Percentiles rank a stretch among this genome's conserved stretches.
phyloP scores from a whole-genome alignment of 2,329 filamentous ascomycete species.

The Paecilomyces variotii region DNA sequence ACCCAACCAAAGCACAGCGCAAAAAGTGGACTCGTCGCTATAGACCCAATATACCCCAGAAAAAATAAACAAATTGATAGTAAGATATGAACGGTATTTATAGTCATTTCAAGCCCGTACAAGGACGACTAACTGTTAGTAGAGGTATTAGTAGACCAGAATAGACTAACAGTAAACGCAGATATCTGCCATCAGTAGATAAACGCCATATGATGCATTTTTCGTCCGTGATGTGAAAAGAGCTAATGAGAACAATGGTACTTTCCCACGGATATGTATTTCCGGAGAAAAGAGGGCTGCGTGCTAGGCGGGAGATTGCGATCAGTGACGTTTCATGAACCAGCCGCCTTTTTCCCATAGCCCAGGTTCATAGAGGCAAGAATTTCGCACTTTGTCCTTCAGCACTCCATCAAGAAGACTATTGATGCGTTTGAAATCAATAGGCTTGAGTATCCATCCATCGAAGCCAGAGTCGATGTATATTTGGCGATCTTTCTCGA shows the following conservation, averaged over 20 bases:
- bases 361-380: constrained; percentile 62
- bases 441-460: constrained; percentile 83
- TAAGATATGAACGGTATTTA: no score
- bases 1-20: no score
- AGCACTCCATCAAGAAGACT: constrained; percentile 62
- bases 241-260: neutral
- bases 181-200: neutral
- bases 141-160: neutral
- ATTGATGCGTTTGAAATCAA: constrained; percentile 69
- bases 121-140: neutral
- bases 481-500: constrained; percentile 58
- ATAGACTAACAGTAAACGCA: neutral
- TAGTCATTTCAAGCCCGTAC: neutral
- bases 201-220: no score
- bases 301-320: neutral
- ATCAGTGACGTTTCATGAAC: constrained; percentile 47
- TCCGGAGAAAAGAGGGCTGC: neutral
- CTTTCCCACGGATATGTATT: neutral
- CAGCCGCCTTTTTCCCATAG: constrained; percentile 82
- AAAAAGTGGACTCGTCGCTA: no score
- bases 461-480: constrained; percentile 79
- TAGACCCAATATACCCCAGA: neutral
- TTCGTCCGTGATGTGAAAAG: neutral
- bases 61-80: neutral
- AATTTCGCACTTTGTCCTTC: constrained; percentile 48